A percentile compares a stretch with the other conserved stretches of the same genome.
phyloP scores from a whole-genome alignment of 805 yeast species.

The Brettanomyces nanus region DNA sequence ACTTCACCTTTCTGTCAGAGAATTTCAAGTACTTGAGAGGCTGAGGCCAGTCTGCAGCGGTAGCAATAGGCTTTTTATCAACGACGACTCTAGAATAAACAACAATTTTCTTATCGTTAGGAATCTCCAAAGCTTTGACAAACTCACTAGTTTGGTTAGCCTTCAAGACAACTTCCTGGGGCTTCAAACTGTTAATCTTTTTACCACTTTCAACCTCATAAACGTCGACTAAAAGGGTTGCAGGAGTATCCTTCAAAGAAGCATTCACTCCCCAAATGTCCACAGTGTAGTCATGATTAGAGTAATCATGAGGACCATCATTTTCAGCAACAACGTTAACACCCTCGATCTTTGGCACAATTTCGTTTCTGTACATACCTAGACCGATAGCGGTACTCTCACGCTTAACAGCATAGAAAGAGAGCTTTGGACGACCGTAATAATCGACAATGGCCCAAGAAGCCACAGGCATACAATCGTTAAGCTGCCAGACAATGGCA shows the following conservation, averaged over 20 bases:
- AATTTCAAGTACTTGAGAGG: slow-evolving; percentile 33
- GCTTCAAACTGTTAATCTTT: slow-evolving; percentile 10
- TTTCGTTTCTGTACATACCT: slow-evolving; percentile 27
- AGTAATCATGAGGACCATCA: slow-evolving; percentile 19
- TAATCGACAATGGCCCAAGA: slow-evolving; percentile 43
- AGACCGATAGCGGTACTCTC: slow-evolving; percentile 27
- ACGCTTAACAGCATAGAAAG: slow-evolving; percentile 39
- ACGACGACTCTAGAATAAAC: slow-evolving; percentile 6
- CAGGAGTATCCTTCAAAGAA: slow-evolving; percentile 16
- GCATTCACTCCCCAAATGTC: slow-evolving; percentile 37
- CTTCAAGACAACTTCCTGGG: background rate
- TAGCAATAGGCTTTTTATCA: slow-evolving; percentile 1
- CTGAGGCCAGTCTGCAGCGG: slow-evolving; percentile 36
- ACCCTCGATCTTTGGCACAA: background rate
- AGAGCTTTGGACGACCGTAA: slow-evolving; percentile 35
- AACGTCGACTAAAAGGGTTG: slow-evolving; percentile 20
- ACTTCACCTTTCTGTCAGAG: slow-evolving; percentile 11
- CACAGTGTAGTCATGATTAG: slow-evolving; percentile 18
- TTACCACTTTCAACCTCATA: slow-evolving; percentile 28
- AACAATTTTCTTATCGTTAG: slow-evolving; percentile 8
- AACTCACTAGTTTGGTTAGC: slow-evolving; percentile 8
- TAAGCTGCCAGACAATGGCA: slow-evolving; percentile 45
- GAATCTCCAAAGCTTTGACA: slow-evolving; percentile 6
- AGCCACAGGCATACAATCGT: slow-evolving; percentile 47
- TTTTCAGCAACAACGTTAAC: background rate